Evolutionary conservation across 192 early-diverging fungal genomes (phyloP), one percentile per base, ranked within the genome.

Genomic region (Entomortierella chlamydospora): DNA sequence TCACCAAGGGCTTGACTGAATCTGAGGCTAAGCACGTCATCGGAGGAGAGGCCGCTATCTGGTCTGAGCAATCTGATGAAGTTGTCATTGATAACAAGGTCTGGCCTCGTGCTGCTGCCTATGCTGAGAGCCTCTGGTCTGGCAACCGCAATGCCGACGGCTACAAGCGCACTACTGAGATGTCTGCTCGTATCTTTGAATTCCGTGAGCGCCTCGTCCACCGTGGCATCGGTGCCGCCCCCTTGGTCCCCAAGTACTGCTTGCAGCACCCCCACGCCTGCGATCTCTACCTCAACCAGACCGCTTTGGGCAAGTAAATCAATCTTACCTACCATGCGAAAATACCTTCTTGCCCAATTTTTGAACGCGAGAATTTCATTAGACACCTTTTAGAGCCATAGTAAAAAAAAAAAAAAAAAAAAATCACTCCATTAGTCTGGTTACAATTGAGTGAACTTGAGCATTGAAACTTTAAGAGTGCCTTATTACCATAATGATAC

Each of bases 31-130:
- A 87, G 65, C 87, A 88, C 26, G 85, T 94, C 23, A 73, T 94
- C 0, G 93, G 93, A 42, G 91, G 82, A 43, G 93, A 94, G 72
- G 88, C 87, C 3, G 85, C 88, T 31, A 68, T 93, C 59, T 94
- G 91, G 91, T 83, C 91, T 30, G 91, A 92, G 83, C 89, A 91
- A 79, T 59, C 88, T 2, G 91, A 91, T 64, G n/a, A 61, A 34
- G 70, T 56, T 41, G 82, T 84, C 29, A 57, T 93, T 43, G 91
- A 93, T 68, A 59, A 62, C 60, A 86, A 86, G 55, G 70, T 93
- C 58, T 93, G 92, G 91, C 91, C 92, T 25, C 91, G 91, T 41
- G 65, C 89, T 47, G 82, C 90, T 45, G 91, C 91, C 17, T 83
- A 84, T 53, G 91, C 88, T 18, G 92, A 93, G 84, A 76, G 85